Evolutionary conservation across 2,329 filamentous ascomycete species (phyloP), one percentile per base, ranked within the genome.

Genomic region (Phaeomoniella chlamydospora): DNA sequence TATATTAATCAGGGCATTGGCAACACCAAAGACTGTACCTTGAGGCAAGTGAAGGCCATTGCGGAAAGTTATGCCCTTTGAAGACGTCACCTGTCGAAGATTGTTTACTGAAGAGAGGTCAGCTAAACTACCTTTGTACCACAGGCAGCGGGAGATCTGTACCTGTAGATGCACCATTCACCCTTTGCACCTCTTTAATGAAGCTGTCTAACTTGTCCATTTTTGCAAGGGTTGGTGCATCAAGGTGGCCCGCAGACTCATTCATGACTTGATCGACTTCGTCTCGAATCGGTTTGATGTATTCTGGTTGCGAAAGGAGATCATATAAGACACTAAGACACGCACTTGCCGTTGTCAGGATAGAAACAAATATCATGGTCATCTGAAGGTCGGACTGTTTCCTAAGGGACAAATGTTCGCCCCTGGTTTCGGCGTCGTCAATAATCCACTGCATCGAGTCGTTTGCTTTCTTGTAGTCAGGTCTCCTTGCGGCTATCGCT

Each of bases 281-380:
- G 14, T 68, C 57, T 2, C 72, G 63, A 1, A 75, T 49, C 6
- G 64, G 59, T 4, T 66, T 54, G 19, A 69, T 51, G 43, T 68
- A 58, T 17, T 73, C 63, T 0, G 68, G 69, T 18, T 66, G 50
- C 3, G 64, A 57, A 0, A 62, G 63, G 3, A 77, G 48, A 38
- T 70, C 65, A 45, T 68, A 72, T 33, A 77, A 58, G 38, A 64
- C 39, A 26, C n/a, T 26, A 9, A 26, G 22, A 26, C 6, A n/a
- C 22, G 22, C 22, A n/a, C 6, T 9, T n/a, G 22, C 6, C 9
- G 22, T 26, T 26, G 22, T 26, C 6, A 9, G 22, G n/a, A 26
- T 26, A 6, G 22, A 26, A 9, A n/a, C 9, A 26, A n/a, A 9
- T n/a, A 26, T n/a, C 6, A n/a, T n/a, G 22, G n/a, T 6, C 6